Percentiles rank a stretch among this genome's conserved stretches.
Evolutionary conservation across 2,329 filamentous ascomycete genomes (phyloP).

Genomic region (Sporothrix protearum): DNA sequence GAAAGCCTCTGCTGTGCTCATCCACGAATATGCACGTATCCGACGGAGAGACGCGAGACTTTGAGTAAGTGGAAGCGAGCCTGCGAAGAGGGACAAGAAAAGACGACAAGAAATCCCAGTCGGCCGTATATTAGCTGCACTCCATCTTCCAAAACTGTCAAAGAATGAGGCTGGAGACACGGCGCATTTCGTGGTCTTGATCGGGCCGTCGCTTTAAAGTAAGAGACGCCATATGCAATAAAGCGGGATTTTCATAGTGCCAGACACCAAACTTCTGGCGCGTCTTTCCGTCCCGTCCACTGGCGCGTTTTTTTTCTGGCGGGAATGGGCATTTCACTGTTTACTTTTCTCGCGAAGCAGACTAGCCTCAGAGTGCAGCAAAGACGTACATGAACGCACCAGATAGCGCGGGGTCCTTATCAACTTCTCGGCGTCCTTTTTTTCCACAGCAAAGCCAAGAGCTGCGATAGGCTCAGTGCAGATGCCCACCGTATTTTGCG

Average conservation of each 20-base stretch:
- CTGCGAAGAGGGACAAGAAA: not conserved
- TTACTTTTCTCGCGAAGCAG: conserved; percentile 24
- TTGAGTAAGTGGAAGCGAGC: not conserved
- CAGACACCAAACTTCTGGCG: not conserved
- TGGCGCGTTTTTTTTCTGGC: conserved; percentile 10
- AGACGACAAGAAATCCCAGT: not conserved
- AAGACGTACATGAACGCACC: not conserved
- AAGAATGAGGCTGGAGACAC: not conserved
- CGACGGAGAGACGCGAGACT: not conserved
- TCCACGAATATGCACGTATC: conserved; percentile 15
- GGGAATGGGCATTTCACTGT: conserved; percentile 9
- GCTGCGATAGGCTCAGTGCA: not conserved
- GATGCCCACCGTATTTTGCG: conserved; percentile 14
- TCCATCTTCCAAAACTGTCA: not conserved
- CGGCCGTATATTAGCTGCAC: not conserved
- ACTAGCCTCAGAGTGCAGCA: not conserved
- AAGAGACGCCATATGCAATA: not conserved
- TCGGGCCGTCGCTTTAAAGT: not conserved
- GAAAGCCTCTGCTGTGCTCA: not conserved
- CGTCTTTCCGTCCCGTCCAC: conserved; percentile 12
- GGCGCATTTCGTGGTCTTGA: not conserved
- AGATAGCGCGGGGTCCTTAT: not conserved
- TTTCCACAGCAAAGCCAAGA: not conserved
- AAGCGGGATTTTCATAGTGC: not conserved
- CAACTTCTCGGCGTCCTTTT: not conserved